These are phyloP conservation scores for Hibiscus mutabilis DNA, from an alignment of 345 rosid genomes.

Conservation along the genomic window DNA sequence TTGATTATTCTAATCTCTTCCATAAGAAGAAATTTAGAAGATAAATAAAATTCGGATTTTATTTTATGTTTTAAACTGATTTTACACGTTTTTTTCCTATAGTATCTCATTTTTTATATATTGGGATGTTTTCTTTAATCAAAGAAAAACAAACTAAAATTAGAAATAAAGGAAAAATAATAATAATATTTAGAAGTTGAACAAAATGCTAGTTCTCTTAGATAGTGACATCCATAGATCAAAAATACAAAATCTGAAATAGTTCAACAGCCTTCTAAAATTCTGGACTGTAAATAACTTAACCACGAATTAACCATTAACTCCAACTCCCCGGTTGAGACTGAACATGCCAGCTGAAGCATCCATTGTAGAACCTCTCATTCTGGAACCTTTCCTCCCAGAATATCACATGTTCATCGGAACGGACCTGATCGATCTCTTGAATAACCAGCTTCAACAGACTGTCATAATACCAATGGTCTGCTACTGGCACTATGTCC, in stretches of 20 bases:
- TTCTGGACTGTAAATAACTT: background rate
- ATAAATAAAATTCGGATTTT: constrained; percentile 28
- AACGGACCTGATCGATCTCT: constrained; percentile 24
- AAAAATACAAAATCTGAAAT: background rate
- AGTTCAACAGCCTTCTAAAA: background rate
- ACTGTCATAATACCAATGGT: constrained; percentile 28
- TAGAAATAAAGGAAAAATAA: too few species aligned
- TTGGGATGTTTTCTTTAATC: background rate
- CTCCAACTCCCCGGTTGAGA: constrained; percentile 48
- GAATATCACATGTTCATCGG: constrained; percentile 31
- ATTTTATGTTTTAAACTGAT: constrained; percentile 37
- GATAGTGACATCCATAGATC: too few species aligned
- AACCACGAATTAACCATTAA: constrained; percentile 10
- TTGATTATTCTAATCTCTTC: background rate
- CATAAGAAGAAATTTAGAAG: background rate
- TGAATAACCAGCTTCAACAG: constrained; percentile 37
- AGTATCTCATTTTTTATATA: background rate
- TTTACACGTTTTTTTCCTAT: background rate
- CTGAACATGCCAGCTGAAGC: too few species aligned
- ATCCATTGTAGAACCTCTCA: constrained; percentile 49
- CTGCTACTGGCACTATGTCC: constrained; percentile 35
- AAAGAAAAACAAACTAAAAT: background rate
- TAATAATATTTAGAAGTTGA: too few species aligned
- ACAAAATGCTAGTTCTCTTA: too few species aligned
- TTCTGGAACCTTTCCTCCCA: constrained; percentile 30